phyloP scores from a whole-genome alignment of 345 rosid species.

The Ailanthus altissimus region DNA sequence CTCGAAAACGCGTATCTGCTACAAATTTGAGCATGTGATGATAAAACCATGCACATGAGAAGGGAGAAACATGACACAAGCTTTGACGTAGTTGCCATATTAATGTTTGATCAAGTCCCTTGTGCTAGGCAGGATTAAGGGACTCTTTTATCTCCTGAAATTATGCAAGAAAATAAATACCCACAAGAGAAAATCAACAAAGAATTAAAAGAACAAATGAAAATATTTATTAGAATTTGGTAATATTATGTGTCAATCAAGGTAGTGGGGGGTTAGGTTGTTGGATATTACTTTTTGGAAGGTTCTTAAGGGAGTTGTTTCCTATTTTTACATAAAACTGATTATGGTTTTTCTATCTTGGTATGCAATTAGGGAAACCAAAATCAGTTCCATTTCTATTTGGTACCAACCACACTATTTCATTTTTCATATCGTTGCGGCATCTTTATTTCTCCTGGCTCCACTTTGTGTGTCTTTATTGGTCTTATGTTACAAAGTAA shows the following conservation, averaged over 20 bases:
- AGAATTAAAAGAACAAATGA: no score
- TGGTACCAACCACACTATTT: background rate
- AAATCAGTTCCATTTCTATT: no score
- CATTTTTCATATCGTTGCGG: conserved; percentile 54
- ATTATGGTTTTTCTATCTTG: background rate
- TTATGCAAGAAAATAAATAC: background rate
- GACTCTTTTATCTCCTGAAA: background rate
- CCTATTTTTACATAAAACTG: background rate
- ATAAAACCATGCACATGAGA: conserved; percentile 21
- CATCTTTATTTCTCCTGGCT: no score
- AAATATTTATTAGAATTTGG: no score
- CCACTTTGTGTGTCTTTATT: no score
- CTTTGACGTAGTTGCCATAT: background rate
- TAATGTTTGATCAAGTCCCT: background rate
- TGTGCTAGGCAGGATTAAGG: background rate
- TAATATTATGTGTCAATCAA: background rate
- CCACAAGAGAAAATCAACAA: background rate
- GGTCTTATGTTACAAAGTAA: no score
- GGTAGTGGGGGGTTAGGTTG: background rate
- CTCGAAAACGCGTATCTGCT: conserved; percentile 53
- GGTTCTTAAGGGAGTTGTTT: background rate
- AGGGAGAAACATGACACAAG: conserved; percentile 16
- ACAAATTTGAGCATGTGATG: conserved; percentile 60
- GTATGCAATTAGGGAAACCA: background rate
- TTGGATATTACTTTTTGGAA: background rate